A percentile compares a stretch with the other conserved stretches of the same genome.
Evolutionary conservation across 2,329 filamentous ascomycete genomes (phyloP).

Genomic region (Exophiala oligosperma): DNA sequence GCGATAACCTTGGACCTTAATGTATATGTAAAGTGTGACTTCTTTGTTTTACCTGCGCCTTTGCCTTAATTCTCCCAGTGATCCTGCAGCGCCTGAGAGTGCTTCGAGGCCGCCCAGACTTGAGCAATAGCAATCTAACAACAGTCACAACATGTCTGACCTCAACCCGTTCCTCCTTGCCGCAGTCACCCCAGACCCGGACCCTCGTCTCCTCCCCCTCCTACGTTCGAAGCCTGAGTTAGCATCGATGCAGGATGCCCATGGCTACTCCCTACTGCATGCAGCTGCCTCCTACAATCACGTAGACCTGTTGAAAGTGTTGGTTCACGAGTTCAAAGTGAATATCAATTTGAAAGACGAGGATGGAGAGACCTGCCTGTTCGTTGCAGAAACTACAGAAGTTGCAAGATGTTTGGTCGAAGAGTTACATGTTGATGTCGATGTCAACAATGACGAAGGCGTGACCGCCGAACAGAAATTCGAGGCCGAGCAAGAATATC

Average conservation of each 20-base stretch:
- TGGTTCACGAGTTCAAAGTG: constrained; percentile 75
- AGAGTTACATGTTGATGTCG: constrained; percentile 71
- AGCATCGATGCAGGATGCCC: constrained; percentile 77
- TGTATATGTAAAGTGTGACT: no score
- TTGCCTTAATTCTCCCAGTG: not conserved
- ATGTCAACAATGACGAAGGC: constrained; percentile 69
- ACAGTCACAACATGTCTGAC: constrained; percentile 13
- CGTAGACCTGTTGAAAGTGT: constrained; percentile 70
- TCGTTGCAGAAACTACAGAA: constrained; percentile 79
- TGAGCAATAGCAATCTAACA: not conserved
- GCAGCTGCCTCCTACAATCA: constrained; percentile 93
- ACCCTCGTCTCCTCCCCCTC: constrained; percentile 69
- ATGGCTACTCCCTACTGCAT: constrained; percentile 93
- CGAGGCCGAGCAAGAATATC: constrained; percentile 73
- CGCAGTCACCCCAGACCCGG: constrained; percentile 65
- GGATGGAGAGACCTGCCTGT: constrained; percentile 91
- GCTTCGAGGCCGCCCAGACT: not conserved
- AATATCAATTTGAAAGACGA: constrained; percentile 82
- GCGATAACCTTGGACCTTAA: not conserved
- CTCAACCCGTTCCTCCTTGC: constrained; percentile 72
- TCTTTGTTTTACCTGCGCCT: not conserved
- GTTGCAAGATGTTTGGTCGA: constrained; percentile 79
- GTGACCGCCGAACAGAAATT: constrained; percentile 81
- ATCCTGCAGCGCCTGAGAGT: not conserved
- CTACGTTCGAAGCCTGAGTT: constrained; percentile 73